These are phyloP conservation scores for Lactarius hengduanensis DNA, from an alignment of 768 basidiomycete species.

Conservation along the genomic window DNA sequence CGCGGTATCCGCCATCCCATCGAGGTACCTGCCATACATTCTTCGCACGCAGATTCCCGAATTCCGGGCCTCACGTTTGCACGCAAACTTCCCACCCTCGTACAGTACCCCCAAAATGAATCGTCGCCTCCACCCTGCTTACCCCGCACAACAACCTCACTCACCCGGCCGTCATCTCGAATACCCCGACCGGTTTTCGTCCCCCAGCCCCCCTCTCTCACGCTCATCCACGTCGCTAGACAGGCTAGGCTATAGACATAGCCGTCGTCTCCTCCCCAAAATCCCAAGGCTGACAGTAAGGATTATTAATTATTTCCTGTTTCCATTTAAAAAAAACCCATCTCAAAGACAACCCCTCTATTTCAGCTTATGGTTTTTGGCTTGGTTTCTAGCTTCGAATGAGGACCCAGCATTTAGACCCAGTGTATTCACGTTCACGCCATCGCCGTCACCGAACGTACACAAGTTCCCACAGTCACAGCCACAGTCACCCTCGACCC, in stretches of 20 bases:
- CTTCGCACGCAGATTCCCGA: conserved; percentile 11
- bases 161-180: too few species aligned
- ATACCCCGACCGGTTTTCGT: conserved; percentile 26
- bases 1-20: conserved; percentile 36
- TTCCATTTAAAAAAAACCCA: not conserved
- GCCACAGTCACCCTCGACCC: not conserved
- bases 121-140: conserved; percentile 30
- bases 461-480: conserved; percentile 52
- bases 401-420: conserved; percentile 45
- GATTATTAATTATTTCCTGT: conserved; percentile 7
- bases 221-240: conserved; percentile 43
- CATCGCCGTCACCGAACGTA: conserved; percentile 64
- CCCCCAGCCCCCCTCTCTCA: conserved; percentile 30
- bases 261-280: conserved; percentile 41
- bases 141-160: too few species aligned
- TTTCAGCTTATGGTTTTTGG: not conserved
- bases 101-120: conserved; percentile 26
- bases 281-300: conserved; percentile 42
- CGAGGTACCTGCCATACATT: conserved; percentile 26
- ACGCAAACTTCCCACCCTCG: conserved; percentile 26
- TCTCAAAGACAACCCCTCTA: conserved; percentile 11
- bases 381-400: too few species aligned
- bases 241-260: conserved; percentile 43
- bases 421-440: conserved; percentile 70
- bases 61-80: conserved; percentile 21